phyloP scores from a whole-genome alignment of 768 basidiomycete species.

The Suillus sp. region DNA sequence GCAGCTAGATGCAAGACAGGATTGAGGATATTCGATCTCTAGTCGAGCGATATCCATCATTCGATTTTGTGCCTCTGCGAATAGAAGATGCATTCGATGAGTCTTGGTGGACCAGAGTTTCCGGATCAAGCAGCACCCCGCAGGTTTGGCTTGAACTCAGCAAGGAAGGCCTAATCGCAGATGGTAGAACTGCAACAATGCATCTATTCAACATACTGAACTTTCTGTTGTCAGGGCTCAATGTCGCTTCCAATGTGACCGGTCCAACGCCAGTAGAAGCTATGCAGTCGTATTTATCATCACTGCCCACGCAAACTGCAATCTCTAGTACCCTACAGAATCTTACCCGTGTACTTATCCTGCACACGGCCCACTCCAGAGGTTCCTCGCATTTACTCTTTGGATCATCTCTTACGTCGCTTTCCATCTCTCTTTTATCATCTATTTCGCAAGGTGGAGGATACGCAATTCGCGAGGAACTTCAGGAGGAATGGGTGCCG shows the following conservation, averaged over 20 bases:
- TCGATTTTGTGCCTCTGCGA: slow-evolving; percentile 63
- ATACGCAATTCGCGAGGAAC: slow-evolving; percentile 66
- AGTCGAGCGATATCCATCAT: slow-evolving; percentile 49
- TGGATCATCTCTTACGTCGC: slow-evolving; percentile 76
- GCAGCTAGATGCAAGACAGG: slow-evolving; percentile 52
- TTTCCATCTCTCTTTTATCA: slow-evolving; percentile 74
- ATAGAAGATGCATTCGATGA: slow-evolving; percentile 76
- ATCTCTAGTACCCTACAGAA: slow-evolving; percentile 57
- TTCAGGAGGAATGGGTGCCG: slow-evolving; percentile 69
- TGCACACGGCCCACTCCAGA: slow-evolving; percentile 61
- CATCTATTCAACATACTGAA: background rate
- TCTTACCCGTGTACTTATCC: slow-evolving; percentile 66
- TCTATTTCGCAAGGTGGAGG: slow-evolving; percentile 78
- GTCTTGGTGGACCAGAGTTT: slow-evolving; percentile 62
- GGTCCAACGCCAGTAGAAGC: slow-evolving; percentile 29
- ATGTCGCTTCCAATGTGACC: slow-evolving; percentile 15
- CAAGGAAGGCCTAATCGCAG: slow-evolving; percentile 50
- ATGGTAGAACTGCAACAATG: slow-evolving; percentile 23
- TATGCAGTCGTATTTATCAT: slow-evolving; percentile 55
- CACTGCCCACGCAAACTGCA: slow-evolving; percentile 77
- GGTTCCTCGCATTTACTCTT: slow-evolving; percentile 76
- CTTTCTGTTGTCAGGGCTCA: slow-evolving; percentile 28
- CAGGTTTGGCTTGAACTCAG: slow-evolving; percentile 49
- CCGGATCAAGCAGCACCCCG: slow-evolving; percentile 30
- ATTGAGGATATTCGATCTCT: slow-evolving; percentile 51